Conservation (phyloP, 148 eudicot genomes). For the Spergularia marina region DNA sequence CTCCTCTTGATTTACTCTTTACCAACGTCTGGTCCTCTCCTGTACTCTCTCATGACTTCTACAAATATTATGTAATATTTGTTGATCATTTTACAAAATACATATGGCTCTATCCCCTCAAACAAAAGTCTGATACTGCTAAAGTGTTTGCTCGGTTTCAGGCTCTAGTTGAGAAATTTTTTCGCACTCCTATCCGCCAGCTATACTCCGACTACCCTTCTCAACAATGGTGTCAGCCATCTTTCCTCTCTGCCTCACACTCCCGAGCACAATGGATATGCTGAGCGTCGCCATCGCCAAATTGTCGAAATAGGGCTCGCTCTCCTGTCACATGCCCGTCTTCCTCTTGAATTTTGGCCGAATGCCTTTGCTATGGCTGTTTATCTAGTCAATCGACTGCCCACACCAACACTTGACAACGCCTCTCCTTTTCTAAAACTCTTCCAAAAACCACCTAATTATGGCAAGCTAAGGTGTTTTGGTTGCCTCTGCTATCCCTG, state of each 20-base stretch:
- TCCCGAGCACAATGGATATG: not conserved
- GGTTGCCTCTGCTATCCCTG: not conserved
- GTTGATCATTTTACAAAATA: not conserved
- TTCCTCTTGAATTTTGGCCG: not conserved
- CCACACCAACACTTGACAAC: not conserved
- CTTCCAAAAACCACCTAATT: not conserved
- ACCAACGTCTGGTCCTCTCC: not conserved
- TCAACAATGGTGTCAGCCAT: not conserved
- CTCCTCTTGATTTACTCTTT: not conserved
- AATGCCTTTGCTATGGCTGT: not conserved
- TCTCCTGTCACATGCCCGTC: not conserved
- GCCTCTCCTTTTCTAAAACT: not conserved
- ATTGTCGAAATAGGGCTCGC: not conserved
- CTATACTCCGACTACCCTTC: not conserved
- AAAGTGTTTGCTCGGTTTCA: not conserved
- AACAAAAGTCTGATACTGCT: not conserved
- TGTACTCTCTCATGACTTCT: not conserved
- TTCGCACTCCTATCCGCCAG: not conserved
- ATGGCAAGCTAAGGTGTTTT: not conserved
- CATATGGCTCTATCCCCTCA: not conserved
- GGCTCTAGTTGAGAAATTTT: not conserved
- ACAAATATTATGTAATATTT: not conserved
- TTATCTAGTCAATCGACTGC: not conserved
- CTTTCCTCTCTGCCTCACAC: not conserved
- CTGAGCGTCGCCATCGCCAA: not conserved